A percentile compares a stretch with the other conserved stretches of the same genome.
phyloP scores from a whole-genome alignment of 352 stramenopile genomes.

The Pythium insidiosum region DNA sequence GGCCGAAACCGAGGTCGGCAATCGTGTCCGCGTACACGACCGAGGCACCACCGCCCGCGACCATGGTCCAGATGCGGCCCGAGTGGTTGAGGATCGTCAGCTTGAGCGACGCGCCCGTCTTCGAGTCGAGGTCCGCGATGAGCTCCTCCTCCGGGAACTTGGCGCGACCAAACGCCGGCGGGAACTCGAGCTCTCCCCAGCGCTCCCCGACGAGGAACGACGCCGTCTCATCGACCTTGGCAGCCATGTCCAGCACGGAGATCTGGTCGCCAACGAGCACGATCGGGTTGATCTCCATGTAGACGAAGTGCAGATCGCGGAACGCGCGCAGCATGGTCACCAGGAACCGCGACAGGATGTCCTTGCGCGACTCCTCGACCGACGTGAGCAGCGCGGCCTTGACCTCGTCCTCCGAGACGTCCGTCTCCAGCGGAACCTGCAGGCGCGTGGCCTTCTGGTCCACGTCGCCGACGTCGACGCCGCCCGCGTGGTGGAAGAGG shows the following conservation, averaged over 20 bases:
- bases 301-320: conserved; percentile 94
- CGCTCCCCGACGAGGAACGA: conserved; percentile 89
- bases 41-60: conserved; percentile 92
- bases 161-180: conserved; percentile 91
- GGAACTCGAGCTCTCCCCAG: conserved; percentile 94
- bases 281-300: conserved; percentile 98
- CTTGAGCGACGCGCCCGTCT: conserved; percentile 95
- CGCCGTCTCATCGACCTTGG: conserved; percentile 96
- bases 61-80: conserved; percentile 96
- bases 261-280: conserved; percentile 90
- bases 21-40: conserved; percentile 98
- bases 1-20: conserved; percentile 89
- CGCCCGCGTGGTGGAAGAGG: conserved; percentile 94
- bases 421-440: conserved; percentile 73
- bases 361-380: conserved; percentile 71
- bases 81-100: conserved; percentile 95
- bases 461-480: conserved; percentile 94
- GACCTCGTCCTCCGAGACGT: conserved; percentile 69
- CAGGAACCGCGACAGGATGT: conserved; percentile 87
- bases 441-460: conserved; percentile 91
- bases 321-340: conserved; percentile 89
- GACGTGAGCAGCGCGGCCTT: conserved; percentile 61
- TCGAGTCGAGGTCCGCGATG: conserved; percentile 92
- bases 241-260: conserved; percentile 93
- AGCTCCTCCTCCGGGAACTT: conserved; percentile 96